A percentile compares a stretch with the other conserved stretches of the same genome.
Evolutionary conservation across 1,284 basidiomycete species (phyloP).

Genomic region (Ustilago lituana): DNA sequence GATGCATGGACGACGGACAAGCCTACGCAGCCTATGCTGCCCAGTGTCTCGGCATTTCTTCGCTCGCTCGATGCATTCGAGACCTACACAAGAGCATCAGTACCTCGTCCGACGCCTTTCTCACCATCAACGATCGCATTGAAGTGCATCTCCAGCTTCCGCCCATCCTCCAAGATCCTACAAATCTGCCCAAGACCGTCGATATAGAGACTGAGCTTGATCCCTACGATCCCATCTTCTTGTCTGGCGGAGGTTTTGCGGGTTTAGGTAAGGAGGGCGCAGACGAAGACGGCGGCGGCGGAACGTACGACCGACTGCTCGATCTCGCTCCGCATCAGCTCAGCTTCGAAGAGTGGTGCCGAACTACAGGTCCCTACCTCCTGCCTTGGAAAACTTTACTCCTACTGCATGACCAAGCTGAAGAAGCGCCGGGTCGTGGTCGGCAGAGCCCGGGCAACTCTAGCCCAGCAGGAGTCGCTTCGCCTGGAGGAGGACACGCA

Average conservation of each 20-base stretch:
- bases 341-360: slow-evolving; percentile 59
- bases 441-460: slow-evolving; percentile 8
- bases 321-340: slow-evolving; percentile 26
- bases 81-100: slow-evolving; percentile 56
- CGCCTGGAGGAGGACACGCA: slow-evolving; percentile 3
- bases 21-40: slow-evolving; percentile 48
- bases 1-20: slow-evolving; percentile 54
- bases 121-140: slow-evolving; percentile 60
- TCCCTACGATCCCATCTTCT: slow-evolving; percentile 54
- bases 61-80: slow-evolving; percentile 53
- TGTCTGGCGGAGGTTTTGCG: slow-evolving; percentile 47
- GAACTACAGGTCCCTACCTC: slow-evolving; percentile 73
- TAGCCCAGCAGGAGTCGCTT: slow-evolving; percentile 13
- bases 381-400: slow-evolving; percentile 93
- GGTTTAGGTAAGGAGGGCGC: slow-evolving; percentile 39
- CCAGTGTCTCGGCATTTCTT: slow-evolving; percentile 52
- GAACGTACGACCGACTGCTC: slow-evolving; percentile 29
- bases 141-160: slow-evolving; percentile 63
- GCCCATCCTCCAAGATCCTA: slow-evolving; percentile 55
- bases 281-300: slow-evolving; percentile 30
- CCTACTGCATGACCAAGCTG: slow-evolving; percentile 70
- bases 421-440: slow-evolving; percentile 17
- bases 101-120: slow-evolving; percentile 51
- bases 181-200: slow-evolving; percentile 33
- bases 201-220: slow-evolving; percentile 63